Evolutionary conservation across 2,329 filamentous ascomycete species (phyloP).

Genomic region (Neofusicoccum umdonicola): DNA sequence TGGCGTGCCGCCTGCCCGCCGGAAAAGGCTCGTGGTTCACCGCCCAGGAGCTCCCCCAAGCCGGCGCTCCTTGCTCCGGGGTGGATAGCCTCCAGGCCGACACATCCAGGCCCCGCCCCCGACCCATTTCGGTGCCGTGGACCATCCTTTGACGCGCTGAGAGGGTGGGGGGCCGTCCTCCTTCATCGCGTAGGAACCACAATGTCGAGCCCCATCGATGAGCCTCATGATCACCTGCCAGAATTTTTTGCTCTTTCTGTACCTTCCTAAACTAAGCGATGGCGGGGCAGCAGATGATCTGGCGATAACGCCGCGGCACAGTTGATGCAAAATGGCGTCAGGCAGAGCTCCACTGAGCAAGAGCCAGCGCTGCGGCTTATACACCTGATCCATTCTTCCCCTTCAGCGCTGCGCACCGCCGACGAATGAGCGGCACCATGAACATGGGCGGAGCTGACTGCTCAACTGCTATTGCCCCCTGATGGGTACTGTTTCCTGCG

Average conservation of each 20-base stretch:
- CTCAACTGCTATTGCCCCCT: not conserved
- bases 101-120: not conserved
- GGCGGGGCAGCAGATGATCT: not conserved
- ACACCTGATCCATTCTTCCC: not conserved
- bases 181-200: not conserved
- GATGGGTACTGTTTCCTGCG: not conserved
- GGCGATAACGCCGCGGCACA: not conserved
- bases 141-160: not conserved
- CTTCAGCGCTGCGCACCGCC: too few species aligned
- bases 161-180: not conserved
- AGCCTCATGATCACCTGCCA: not conserved
- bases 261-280: conserved; percentile 9
- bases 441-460: too few species aligned
- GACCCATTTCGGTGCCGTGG: not conserved
- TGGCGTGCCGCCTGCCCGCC: not conserved
- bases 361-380: not conserved
- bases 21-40: not conserved
- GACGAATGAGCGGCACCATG: not conserved
- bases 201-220: not conserved
- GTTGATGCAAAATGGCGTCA: not conserved
- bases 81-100: not conserved
- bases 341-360: not conserved
- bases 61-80: not conserved
- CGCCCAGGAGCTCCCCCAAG: not conserved
- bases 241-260: not conserved